These are phyloP conservation scores for Vitis hybrid DNA, from an alignment of 177 flowering plant genomes.

Conservation along the genomic window DNA sequence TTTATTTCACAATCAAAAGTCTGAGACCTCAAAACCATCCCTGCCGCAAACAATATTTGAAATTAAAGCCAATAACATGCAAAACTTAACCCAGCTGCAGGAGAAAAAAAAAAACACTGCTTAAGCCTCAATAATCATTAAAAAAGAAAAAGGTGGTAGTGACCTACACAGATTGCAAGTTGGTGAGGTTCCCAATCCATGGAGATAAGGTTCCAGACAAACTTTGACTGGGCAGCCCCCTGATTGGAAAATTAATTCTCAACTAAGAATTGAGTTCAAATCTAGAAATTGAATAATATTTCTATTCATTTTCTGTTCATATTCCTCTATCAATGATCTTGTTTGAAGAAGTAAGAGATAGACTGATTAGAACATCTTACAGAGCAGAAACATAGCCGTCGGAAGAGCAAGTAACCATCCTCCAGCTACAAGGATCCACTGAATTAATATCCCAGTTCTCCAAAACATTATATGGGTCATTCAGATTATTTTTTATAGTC, in stretches of 20 bases:
- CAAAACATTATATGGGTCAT: slow-evolving; percentile 83
- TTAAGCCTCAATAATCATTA: background rate
- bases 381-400: slow-evolving; percentile 84
- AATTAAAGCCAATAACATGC: background rate
- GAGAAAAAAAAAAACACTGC: background rate
- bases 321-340: background rate
- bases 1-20: background rate
- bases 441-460: slow-evolving; percentile 93
- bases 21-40: background rate
- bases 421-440: slow-evolving; percentile 99
- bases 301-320: background rate
- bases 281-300: background rate
- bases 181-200: slow-evolving; percentile 74
- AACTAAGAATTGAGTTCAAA: background rate
- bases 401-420: slow-evolving; percentile 82
- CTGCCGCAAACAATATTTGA: background rate
- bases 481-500: slow-evolving; percentile 63
- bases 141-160: background rate
- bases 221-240: slow-evolving; percentile 87
- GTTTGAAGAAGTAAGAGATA: background rate
- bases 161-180: slow-evolving; percentile 87
- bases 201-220: slow-evolving; percentile 84
- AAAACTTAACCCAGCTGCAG: background rate
- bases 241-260: slow-evolving; percentile 25
- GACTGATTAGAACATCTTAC: slow-evolving; percentile 45